A percentile compares a stretch with the other conserved stretches of the same genome.
phyloP scores from a whole-genome alignment of 208 protist genomes.

The Trichomonas vaginalis region DNA sequence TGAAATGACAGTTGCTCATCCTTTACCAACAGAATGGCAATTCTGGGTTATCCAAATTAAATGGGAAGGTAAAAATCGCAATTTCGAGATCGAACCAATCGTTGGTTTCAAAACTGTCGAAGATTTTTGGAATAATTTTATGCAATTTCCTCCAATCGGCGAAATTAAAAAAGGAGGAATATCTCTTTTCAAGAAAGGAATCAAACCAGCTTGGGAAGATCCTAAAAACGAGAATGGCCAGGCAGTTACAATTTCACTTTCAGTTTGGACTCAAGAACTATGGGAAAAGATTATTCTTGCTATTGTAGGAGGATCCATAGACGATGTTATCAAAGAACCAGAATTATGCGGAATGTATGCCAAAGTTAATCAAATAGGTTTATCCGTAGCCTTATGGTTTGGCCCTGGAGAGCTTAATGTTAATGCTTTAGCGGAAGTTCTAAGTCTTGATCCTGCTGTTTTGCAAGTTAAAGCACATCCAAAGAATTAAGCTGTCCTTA shows the following conservation, averaged over 20 bases:
- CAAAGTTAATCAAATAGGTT: too few species aligned
- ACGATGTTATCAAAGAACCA: not conserved
- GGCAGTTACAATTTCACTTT: not conserved
- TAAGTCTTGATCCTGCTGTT: not conserved
- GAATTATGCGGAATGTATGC: not conserved
- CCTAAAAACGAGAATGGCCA: not conserved
- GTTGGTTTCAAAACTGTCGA: not conserved
- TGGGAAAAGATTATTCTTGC: not conserved
- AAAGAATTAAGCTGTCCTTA: too few species aligned
- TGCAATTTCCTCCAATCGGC: not conserved
- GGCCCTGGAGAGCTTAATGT: not conserved
- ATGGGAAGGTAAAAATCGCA: not conserved
- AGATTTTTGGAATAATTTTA: not conserved
- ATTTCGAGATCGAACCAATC: not conserved
- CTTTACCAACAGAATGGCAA: not conserved
- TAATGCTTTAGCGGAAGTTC: not conserved
- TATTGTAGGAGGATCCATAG: not conserved
- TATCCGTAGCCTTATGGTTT: not conserved
- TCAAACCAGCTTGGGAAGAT: slow-evolving; percentile 12
- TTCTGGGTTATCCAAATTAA: not conserved
- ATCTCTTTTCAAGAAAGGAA: not conserved
- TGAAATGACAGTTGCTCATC: too few species aligned
- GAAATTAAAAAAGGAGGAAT: not conserved
- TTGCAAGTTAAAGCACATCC: too few species aligned
- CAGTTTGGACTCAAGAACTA: not conserved